Evolutionary conservation across 768 basidiomycete genomes (phyloP), one percentile per base, ranked within the genome.

Genomic region (Tricholoma saponaceum): DNA sequence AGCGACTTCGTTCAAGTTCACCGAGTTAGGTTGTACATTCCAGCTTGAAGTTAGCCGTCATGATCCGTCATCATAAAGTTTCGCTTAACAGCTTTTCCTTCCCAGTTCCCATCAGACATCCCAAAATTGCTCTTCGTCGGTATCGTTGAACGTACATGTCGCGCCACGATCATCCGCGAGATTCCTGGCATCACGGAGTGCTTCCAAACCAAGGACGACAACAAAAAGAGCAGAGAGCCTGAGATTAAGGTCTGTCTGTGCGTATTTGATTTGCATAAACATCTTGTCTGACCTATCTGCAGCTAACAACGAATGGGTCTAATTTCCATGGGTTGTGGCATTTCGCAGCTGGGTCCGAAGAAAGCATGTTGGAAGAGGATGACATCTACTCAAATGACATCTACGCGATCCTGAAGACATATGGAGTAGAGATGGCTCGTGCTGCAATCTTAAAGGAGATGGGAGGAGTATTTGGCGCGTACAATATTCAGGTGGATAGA

Each of bases 341-440:
- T 55, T 90, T 86, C 64, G 76, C 83, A 28, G 76, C 78, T 23
- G 76, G 76, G 35, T 67, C 72, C 10, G 80, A 75, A 20, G 80
- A 83, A 62, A 79, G 74, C 50, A 84, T 86, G 55, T 74, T 97
- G 59, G 87, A 95, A 64, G 82, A 89, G 43, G 80, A 94, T 66
- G 81, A 83, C 23, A 84, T 98, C 56, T 91, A 91, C 62, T 95
- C 96, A 20, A 99, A 98, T 74, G 95, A 98, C 66, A 91, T 99
- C 58, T 92, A 92, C 66, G 89, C 95, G 14, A 86, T 94, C 52
- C 76, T 98, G 39, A 84, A 84, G 65, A 90, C 94, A 0, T 98
- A 98, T 69, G 97, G 97, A 33, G 95, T 99, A 10, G 97, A 99
- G 74, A 95, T 95, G 77, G 97, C 95, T 25, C 86, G 97, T 22